Evolutionary conservation across 805 yeast genomes (phyloP).

Genomic region (Pichia phayaonensis): DNA sequence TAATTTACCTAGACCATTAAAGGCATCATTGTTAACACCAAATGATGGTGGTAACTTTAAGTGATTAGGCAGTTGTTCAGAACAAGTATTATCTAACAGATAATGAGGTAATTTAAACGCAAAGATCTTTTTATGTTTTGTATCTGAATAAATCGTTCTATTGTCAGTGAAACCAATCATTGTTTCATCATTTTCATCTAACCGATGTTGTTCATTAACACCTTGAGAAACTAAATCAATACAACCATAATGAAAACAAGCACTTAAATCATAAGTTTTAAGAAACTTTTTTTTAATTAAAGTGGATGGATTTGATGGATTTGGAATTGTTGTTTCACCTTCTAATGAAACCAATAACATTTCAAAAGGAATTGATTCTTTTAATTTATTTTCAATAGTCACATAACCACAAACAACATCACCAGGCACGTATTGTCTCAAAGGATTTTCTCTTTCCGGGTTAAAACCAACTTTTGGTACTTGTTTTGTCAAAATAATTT

Average conservation of each 20-base stretch:
- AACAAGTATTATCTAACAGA: slow-evolving; percentile 45
- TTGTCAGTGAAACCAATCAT: slow-evolving; percentile 36
- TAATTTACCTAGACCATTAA: slow-evolving; percentile 17
- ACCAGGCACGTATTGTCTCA: slow-evolving; percentile 59
- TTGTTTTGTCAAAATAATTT: slow-evolving; percentile 33
- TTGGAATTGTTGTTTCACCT: slow-evolving; percentile 33
- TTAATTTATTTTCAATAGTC: slow-evolving; percentile 34
- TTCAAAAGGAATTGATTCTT: slow-evolving; percentile 44
- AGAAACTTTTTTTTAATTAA: slow-evolving; percentile 29
- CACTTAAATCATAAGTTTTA: slow-evolving; percentile 44
- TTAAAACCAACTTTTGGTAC: slow-evolving; percentile 27
- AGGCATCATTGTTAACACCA: slow-evolving; percentile 28
- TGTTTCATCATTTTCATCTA: slow-evolving; percentile 21
- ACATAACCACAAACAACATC: slow-evolving; percentile 56
- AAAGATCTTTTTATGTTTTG: slow-evolving; percentile 47
- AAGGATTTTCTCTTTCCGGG: slow-evolving; percentile 25
- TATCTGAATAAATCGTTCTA: slow-evolving; percentile 38
- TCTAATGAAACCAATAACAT: slow-evolving; percentile 55
- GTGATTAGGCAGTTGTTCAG: slow-evolving; percentile 32
- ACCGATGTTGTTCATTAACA: background rate
- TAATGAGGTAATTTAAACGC: slow-evolving; percentile 47
- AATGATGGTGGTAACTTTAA: slow-evolving; percentile 34
- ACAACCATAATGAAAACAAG: slow-evolving; percentile 39
- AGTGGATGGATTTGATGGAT: background rate
- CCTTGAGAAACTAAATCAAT: slow-evolving; percentile 14